Conservation (phyloP, 1,284 basidiomycete genomes). For the Puccinia triticina region DNA sequence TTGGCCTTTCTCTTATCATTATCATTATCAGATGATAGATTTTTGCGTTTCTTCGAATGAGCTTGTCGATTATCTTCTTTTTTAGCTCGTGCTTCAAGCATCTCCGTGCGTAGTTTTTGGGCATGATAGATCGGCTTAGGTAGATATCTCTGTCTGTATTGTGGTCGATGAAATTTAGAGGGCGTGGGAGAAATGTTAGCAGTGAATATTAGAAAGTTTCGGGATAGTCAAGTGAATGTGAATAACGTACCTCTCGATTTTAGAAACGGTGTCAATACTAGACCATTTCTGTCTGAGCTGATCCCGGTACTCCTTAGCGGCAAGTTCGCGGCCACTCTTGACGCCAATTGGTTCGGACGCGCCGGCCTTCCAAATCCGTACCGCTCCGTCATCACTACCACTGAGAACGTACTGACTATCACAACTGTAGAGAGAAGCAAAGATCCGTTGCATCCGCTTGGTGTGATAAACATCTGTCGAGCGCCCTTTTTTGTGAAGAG, state of each 20-base stretch:
- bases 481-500: constrained; percentile 64
- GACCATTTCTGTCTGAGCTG: constrained; percentile 87
- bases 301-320: constrained; percentile 88
- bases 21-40: neutral
- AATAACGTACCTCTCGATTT: constrained; percentile 69
- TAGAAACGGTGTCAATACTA: constrained; percentile 77
- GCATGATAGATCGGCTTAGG: constrained; percentile 89
- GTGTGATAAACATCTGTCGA: constrained; percentile 93
- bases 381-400: constrained; percentile 95
- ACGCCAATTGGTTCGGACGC: constrained; percentile 91
- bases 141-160: constrained; percentile 70
- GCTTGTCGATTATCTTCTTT: constrained; percentile 86
- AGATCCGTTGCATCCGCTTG: constrained; percentile 89
- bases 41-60: constrained; percentile 33
- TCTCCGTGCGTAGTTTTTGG: constrained; percentile 82
- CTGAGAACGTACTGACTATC: constrained; percentile 91
- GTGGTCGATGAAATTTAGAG: neutral
- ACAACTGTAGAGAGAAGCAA: constrained; percentile 72
- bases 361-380: constrained; percentile 93
- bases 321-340: constrained; percentile 85
- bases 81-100: constrained; percentile 84
- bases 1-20: constrained; percentile 5
- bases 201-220: neutral
- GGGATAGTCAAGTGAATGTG: neutral
- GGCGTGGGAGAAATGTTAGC: neutral